Conservation (phyloP, 164 flowering plant species). For the Pachysandra terminalis region DNA sequence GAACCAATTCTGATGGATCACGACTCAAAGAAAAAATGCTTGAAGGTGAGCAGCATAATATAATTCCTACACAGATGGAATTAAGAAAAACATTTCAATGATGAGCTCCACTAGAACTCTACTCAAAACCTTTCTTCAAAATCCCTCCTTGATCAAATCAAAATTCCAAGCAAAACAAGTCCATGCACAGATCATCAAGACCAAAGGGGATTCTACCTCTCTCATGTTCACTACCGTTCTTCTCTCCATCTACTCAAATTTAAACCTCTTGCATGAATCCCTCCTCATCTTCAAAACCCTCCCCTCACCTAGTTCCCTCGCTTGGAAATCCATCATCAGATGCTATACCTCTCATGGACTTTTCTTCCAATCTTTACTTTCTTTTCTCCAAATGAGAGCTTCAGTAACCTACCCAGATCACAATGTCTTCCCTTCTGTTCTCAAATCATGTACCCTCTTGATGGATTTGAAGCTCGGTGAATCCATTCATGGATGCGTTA, state of each 20-base stretch:
- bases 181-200: constrained; percentile 64
- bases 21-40: too few species aligned
- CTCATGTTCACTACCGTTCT: constrained; percentile 18
- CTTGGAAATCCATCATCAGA: constrained; percentile 71
- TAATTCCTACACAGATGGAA: too few species aligned
- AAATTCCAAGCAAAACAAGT: constrained; percentile 61
- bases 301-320: constrained; percentile 38
- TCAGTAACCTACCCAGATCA: constrained; percentile 58
- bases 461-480: constrained; percentile 57
- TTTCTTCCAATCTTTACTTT: constrained; percentile 30
- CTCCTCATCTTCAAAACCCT: constrained; percentile 40
- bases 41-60: too few species aligned
- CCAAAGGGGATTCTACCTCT: constrained; percentile 13
- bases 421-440: constrained; percentile 69
- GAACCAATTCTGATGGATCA: too few species aligned
- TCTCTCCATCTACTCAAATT: constrained; percentile 59
- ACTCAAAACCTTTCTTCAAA: constrained; percentile 31
- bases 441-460: constrained; percentile 56
- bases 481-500: constrained; percentile 61
- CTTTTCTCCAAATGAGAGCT: constrained; percentile 52
- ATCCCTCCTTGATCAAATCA: constrained; percentile 40
- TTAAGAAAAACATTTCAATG: background rate
- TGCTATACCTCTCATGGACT: constrained; percentile 58
- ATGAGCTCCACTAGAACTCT: constrained; percentile 20
- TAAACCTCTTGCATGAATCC: constrained; percentile 49